Evolutionary conservation across 257 asterid species (phyloP).

Genomic region (Penstemon barbatus): DNA sequence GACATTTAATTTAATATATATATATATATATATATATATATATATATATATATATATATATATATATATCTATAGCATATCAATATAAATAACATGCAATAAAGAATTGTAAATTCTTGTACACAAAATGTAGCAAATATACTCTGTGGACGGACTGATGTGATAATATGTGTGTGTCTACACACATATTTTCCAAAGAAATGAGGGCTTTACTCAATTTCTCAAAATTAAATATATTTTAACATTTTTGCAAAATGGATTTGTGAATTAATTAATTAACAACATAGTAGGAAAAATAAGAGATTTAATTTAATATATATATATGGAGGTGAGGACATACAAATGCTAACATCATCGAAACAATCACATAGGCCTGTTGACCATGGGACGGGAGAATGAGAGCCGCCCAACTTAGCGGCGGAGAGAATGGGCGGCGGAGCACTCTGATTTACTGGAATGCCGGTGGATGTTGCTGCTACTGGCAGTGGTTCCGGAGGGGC

Average conservation of each 20-base stretch:
- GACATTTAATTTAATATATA: background rate
- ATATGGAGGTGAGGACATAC: conserved; percentile 28
- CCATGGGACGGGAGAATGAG: conserved; percentile 39
- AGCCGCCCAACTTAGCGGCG: conserved; percentile 13
- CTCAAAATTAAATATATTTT: no score
- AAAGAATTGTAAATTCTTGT: no score
- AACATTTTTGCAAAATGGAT: no score
- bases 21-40: no score
- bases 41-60: no score
- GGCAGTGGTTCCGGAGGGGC: conserved; percentile 34
- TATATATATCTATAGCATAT: no score
- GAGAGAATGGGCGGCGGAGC: conserved; percentile 18
- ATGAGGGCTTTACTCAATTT: no score
- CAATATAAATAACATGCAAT: no score
- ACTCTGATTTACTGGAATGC: conserved; percentile 10
- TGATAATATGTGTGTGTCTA: no score
- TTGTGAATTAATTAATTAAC: background rate
- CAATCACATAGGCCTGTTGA: conserved; percentile 55
- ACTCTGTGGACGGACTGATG: no score
- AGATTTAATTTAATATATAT: background rate
- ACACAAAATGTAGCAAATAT: no score
- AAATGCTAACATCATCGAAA: conserved; percentile 39
- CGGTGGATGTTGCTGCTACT: conserved; percentile 22
- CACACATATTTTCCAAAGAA: no score
- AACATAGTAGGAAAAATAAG: background rate